phyloP scores from a whole-genome alignment of 495 filamentous ascomycete species.

The Lasiosphaeria miniovina region DNA sequence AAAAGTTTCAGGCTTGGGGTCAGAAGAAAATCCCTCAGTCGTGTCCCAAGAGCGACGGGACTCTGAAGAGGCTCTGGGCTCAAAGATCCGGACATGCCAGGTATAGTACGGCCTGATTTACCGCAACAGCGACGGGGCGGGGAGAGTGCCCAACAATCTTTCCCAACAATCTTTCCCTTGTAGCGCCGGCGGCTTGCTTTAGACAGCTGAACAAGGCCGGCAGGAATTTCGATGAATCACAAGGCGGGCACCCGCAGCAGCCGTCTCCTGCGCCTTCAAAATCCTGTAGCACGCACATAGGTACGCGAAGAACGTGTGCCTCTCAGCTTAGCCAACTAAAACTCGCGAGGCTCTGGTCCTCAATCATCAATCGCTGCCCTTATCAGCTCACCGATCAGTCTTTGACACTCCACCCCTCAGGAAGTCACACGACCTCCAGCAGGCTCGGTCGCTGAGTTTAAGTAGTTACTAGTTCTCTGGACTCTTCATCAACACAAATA shows the following conservation, averaged over 20 bases:
- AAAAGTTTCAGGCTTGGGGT: background rate
- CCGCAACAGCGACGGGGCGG: background rate
- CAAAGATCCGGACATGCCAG: background rate
- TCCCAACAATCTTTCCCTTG: background rate
- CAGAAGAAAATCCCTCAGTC: background rate
- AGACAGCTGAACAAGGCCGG: no score
- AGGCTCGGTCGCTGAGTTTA: no score
- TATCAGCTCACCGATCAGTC: no score
- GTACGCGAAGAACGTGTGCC: background rate
- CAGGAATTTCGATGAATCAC: background rate
- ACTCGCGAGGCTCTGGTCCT: background rate
- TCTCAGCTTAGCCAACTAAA: background rate
- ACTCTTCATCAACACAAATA: no score
- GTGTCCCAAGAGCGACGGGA: background rate
- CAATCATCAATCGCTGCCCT: background rate
- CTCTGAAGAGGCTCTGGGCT: background rate
- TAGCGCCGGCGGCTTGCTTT: background rate
- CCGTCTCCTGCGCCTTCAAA: background rate
- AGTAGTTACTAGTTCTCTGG: no score
- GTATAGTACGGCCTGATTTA: background rate
- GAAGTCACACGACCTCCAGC: no score
- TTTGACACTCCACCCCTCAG: no score
- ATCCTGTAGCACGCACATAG: background rate
- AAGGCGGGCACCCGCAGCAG: background rate
- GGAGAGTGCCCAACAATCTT: background rate